These are phyloP conservation scores for Metschnikowia kofuensis DNA, from an alignment of 805 yeast genomes.

Conservation along the genomic window DNA sequence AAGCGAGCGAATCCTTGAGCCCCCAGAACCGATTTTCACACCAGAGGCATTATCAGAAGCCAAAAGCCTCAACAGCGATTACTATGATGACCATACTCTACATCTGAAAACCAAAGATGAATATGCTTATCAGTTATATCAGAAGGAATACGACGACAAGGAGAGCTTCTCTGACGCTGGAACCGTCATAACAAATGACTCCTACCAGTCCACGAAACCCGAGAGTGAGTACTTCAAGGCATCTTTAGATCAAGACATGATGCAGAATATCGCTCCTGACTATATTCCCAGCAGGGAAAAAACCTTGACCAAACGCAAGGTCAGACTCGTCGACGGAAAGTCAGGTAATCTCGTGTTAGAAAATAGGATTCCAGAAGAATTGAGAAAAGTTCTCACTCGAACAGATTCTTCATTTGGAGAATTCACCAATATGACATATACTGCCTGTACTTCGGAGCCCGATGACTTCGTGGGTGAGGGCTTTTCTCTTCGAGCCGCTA, in stretches of 20 bases:
- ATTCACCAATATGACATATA: slow-evolving; percentile 92
- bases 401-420: slow-evolving; percentile 80
- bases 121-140: slow-evolving; percentile 36
- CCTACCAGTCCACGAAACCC: slow-evolving; percentile 23
- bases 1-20: slow-evolving; percentile 53
- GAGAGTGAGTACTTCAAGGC: slow-evolving; percentile 43
- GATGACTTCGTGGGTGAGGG: slow-evolving; percentile 79
- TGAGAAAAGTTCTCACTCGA: slow-evolving; percentile 79
- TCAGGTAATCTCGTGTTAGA: slow-evolving; percentile 85
- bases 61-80: slow-evolving; percentile 25
- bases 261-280: slow-evolving; percentile 40
- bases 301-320: slow-evolving; percentile 67
- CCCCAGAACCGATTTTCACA: slow-evolving; percentile 65
- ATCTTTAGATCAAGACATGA: slow-evolving; percentile 46
- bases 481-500: slow-evolving; percentile 81
- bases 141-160: slow-evolving; percentile 33
- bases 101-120: slow-evolving; percentile 21
- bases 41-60: slow-evolving; percentile 65
- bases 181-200: slow-evolving; percentile 25
- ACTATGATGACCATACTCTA: slow-evolving; percentile 32
- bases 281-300: slow-evolving; percentile 63
- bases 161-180: slow-evolving; percentile 36
- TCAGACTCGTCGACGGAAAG: slow-evolving; percentile 56
- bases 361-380: slow-evolving; percentile 90
- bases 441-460: slow-evolving; percentile 94